These are phyloP conservation scores for Penicillium palitans DNA, from an alignment of 2,329 filamentous ascomycete genomes.

Conservation along the genomic window DNA sequence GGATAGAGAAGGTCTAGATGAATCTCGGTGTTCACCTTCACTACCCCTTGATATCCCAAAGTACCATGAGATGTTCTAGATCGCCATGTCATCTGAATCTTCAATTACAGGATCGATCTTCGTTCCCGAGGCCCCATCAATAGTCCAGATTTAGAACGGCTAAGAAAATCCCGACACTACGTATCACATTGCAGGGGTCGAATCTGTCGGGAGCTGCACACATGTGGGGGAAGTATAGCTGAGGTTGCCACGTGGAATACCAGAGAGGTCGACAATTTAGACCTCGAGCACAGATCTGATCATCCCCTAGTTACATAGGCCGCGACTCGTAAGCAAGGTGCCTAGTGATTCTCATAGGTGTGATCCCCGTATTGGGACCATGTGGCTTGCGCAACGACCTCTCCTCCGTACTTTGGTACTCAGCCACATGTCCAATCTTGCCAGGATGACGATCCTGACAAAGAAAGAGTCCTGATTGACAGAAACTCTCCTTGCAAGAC, in stretches of 20 bases:
- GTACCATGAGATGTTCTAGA: neutral
- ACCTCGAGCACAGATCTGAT: neutral
- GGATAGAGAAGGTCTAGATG: constrained; percentile 2
- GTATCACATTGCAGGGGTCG: neutral
- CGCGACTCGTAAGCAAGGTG: neutral
- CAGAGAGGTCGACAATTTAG: neutral
- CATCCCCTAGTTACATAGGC: neutral
- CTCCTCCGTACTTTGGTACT: neutral
- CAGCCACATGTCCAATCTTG: neutral
- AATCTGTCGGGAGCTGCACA: neutral
- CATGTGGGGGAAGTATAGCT: constrained; percentile 8
- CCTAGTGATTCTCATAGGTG: neutral
- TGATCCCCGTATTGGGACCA: neutral
- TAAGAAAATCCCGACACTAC: neutral
- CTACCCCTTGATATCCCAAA: neutral
- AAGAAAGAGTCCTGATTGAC: neutral
- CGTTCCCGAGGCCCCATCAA: neutral
- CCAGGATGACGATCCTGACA: neutral
- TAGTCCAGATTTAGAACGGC: neutral
- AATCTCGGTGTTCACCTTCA: neutral
- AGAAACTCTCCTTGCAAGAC: constrained; percentile 1
- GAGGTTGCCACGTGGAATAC: constrained; percentile 10
- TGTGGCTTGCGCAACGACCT: constrained; percentile 7
- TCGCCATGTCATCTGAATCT: neutral
- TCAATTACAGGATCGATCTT: neutral